Evolutionary conservation across 176 grass and related monocot species (phyloP).

Genomic region (barley (Hordeum vulgare)): MorexV3_pseudomolecules_assembly NC_058522.1:357751113-357751612

Average conservation of each 20-base stretch:
- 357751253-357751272: neutral
- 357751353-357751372: too few relatives aligned
- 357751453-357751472: neutral
- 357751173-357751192: neutral
- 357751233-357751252: neutral
- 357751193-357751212: neutral
- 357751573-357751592: neutral
- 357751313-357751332: neutral
- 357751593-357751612: neutral
- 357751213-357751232: neutral
- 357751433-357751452: too few relatives aligned
- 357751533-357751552: neutral
- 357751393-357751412: too few relatives aligned
- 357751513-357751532: neutral
- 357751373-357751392: too few relatives aligned
- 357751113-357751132: neutral
- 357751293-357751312: neutral
- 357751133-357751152: neutral
- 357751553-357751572: neutral
- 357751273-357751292: neutral
- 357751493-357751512: neutral
- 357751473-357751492: neutral
- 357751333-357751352: neutral
- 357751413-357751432: too few relatives aligned
- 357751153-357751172: neutral